Conservation (phyloP, 2,329 filamentous ascomycete species). For the Akanthomyces lecanii region DNA sequence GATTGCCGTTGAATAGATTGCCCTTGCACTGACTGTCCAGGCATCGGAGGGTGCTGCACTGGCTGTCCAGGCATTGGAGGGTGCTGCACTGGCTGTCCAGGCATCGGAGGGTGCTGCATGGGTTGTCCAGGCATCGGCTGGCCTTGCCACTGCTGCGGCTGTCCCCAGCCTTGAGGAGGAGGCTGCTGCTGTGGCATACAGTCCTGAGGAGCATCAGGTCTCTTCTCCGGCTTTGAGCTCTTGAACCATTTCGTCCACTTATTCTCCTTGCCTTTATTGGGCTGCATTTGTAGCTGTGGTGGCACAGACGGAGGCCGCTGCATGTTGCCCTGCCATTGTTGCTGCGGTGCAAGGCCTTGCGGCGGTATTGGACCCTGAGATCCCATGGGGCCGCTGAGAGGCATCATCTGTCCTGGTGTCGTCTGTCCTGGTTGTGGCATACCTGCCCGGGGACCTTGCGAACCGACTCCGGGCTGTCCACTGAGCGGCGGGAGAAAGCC, state of each 20-base stretch:
- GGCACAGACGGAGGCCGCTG: slow-evolving; percentile 19
- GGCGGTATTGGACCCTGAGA: not conserved
- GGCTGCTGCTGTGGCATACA: slow-evolving; percentile 10
- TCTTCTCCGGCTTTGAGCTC: slow-evolving; percentile 20
- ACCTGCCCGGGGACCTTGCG: not conserved
- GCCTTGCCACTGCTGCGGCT: slow-evolving; percentile 1
- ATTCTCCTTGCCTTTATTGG: slow-evolving; percentile 24
- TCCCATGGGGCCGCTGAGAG: not conserved
- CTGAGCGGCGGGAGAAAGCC: not conserved
- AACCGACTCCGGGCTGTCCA: not conserved
- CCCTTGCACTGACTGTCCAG: not conserved
- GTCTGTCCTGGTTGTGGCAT: slow-evolving; percentile 15
- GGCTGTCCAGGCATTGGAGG: not conserved
- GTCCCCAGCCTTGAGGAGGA: slow-evolving; percentile 8
- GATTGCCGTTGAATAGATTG: too few relatives aligned
- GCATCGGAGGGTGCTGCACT: not conserved
- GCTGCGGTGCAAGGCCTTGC: slow-evolving; percentile 2
- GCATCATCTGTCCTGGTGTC: slow-evolving; percentile 15
- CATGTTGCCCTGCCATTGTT: slow-evolving; percentile 8
- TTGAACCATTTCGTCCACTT: slow-evolving; percentile 31
- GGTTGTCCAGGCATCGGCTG: not conserved
- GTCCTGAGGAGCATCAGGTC: not conserved
- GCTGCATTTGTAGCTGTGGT: slow-evolving; percentile 20
- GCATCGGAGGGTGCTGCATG: not conserved
- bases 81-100: not conserved